Evolutionary conservation across 2,329 filamentous ascomycete species (phyloP).

Genomic region (Ambrosiella xylebori): DNA sequence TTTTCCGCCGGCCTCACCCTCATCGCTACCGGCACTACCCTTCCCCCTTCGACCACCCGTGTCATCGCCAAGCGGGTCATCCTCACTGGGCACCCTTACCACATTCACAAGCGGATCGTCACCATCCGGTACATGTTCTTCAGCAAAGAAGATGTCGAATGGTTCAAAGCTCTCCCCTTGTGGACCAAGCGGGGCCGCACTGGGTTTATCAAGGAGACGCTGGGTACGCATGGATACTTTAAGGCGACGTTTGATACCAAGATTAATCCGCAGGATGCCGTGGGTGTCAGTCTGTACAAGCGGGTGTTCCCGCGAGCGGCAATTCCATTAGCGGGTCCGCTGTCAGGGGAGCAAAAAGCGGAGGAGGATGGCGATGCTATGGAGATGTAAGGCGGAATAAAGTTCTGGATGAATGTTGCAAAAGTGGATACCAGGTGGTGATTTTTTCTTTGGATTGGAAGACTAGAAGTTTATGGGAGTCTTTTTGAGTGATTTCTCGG

Average conservation of each 20-base stretch:
- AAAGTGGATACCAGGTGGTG: background rate
- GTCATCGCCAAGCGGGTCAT: conserved; percentile 90
- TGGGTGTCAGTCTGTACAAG: conserved; percentile 83
- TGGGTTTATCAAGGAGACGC: conserved; percentile 81
- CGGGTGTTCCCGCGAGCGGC: conserved; percentile 64
- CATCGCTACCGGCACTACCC: conserved; percentile 70
- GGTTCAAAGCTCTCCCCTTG: conserved; percentile 91
- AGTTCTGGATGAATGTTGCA: background rate
- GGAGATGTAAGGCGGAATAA: conserved; percentile 9
- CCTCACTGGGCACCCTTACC: conserved; percentile 88
- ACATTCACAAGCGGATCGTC: conserved; percentile 95
- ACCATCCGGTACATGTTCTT: conserved; percentile 99
- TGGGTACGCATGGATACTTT: conserved; percentile 98
- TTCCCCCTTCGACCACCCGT: conserved; percentile 57
- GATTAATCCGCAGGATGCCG: conserved; percentile 88
- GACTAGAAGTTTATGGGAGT: conserved; percentile 1
- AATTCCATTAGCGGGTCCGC: conserved; percentile 25
- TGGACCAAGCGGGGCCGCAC: conserved; percentile 83
- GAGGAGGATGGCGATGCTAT: conserved; percentile 13
- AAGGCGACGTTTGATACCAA: conserved; percentile 94
- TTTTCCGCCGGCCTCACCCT: conserved; percentile 44
- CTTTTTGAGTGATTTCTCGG: background rate
- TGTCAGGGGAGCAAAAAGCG: conserved; percentile 23
- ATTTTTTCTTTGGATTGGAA: background rate
- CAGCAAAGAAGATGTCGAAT: conserved; percentile 82